Percentiles rank a stretch among this genome's conserved stretches.
Evolutionary conservation across 176 grass and related monocot genomes (phyloP).

Genomic region (Cymbopogon citratus): DNA sequence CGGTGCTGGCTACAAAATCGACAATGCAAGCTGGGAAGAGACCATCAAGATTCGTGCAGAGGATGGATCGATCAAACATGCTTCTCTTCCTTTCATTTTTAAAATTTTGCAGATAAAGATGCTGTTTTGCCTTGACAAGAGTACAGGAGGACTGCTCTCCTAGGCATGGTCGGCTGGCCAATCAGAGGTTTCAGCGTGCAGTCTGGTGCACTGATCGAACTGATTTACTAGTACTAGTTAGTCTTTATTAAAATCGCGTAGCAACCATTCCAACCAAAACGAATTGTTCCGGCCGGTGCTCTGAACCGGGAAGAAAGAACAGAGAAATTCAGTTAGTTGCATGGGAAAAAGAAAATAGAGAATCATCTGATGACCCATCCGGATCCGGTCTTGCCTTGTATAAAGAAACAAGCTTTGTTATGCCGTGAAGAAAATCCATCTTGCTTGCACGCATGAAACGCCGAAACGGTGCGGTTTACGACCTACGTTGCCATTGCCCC

Average conservation of each 20-base stretch:
- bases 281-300: background rate
- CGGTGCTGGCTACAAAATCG: background rate
- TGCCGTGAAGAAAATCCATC: background rate
- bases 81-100: background rate
- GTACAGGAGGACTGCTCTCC: background rate
- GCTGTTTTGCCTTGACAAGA: background rate
- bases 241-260: background rate
- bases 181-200: background rate
- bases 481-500: background rate
- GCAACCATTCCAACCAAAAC: background rate
- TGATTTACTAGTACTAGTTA: background rate
- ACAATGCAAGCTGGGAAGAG: background rate
- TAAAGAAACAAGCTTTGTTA: background rate
- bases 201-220: background rate
- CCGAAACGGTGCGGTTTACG: background rate
- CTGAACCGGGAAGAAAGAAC: background rate
- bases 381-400: background rate
- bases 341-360: background rate
- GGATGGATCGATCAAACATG: background rate
- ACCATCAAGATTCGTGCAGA: background rate
- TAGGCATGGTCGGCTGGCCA: background rate
- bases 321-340: background rate
- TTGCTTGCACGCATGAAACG: constrained; percentile 29
- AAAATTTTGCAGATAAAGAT: background rate
- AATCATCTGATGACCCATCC: background rate